phyloP scores from a whole-genome alignment of 345 rosid species.

The Geranium rotundifolium region DNA sequence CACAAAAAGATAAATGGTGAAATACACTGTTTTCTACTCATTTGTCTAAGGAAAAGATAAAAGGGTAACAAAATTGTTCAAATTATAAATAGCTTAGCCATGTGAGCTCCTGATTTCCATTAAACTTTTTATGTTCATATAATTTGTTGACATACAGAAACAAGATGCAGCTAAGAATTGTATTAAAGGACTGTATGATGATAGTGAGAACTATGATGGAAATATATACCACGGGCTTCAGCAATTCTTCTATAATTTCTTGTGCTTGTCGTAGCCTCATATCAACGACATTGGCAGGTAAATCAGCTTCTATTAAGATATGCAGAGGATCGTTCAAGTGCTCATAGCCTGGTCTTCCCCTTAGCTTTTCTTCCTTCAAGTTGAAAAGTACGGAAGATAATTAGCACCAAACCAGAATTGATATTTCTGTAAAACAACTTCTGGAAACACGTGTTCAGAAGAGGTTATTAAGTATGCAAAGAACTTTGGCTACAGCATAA shows the following conservation, averaged over 20 bases:
- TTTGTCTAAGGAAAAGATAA: too few relatives aligned
- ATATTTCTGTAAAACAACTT: neutral
- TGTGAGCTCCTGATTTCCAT: too few relatives aligned
- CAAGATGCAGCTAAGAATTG: neutral
- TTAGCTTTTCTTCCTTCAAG: conserved; percentile 30
- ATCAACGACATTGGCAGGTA: conserved; percentile 38
- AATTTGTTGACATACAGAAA: too few relatives aligned
- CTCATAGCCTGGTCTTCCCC: conserved; percentile 44
- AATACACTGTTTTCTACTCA: too few relatives aligned
- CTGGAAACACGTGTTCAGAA: neutral
- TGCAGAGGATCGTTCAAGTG: conserved; percentile 43
- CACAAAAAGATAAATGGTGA: too few relatives aligned
- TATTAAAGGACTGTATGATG: neutral
- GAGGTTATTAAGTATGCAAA: too few relatives aligned
- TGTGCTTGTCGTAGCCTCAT: conserved; percentile 38
- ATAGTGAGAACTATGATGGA: conserved; percentile 6
- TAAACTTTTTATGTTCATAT: neutral
- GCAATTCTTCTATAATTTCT: conserved; percentile 38
- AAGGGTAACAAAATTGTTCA: neutral
- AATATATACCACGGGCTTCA: conserved; percentile 74
- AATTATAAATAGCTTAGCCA: too few relatives aligned
- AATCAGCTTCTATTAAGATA: conserved; percentile 37
- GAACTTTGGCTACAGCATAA: neutral
- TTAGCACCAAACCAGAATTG: neutral
- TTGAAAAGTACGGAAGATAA: neutral